A percentile compares a stretch with the other conserved stretches of the same genome.
Evolutionary conservation across 208 protist genomes (phyloP).

Genomic region (Strigomonas culicis): DNA sequence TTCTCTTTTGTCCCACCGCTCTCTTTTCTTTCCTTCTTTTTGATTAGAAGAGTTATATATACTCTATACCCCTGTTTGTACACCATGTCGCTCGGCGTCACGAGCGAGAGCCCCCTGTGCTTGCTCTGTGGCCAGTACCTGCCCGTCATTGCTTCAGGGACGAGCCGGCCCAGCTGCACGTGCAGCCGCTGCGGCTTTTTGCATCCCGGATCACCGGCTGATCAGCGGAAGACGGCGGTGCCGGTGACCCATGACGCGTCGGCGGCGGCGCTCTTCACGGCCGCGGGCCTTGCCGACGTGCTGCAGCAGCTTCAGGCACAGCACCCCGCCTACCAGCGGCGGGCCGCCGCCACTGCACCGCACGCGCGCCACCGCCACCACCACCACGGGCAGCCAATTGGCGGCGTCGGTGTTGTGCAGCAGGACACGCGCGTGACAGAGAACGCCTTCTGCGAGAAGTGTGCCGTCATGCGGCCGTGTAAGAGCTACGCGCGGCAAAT

Average conservation of each 20-base stretch:
- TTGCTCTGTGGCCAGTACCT: too few relatives aligned
- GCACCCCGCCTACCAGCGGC: not conserved
- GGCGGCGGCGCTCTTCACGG: not conserved
- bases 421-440: constrained; percentile 84
- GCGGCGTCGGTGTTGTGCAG: constrained; percentile 36
- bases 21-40: constrained; percentile 6
- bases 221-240: not conserved
- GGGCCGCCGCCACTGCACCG: not conserved
- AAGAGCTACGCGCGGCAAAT: constrained; percentile 85
- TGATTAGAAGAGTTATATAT: not conserved
- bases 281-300: not conserved
- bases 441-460: constrained; percentile 84
- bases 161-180: too few relatives aligned
- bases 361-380: not conserved
- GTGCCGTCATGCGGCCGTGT: constrained; percentile 63
- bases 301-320: not conserved
- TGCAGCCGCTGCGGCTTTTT: too few relatives aligned
- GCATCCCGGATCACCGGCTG: not conserved
- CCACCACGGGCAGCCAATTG: not conserved
- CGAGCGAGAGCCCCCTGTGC: too few relatives aligned
- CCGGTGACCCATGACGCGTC: not conserved
- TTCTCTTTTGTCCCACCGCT: constrained; percentile 5
- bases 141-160: too few relatives aligned
- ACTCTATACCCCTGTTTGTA: constrained; percentile 2
- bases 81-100: too few relatives aligned